A percentile compares a stretch with the other conserved stretches of the same genome.
phyloP scores from a whole-genome alignment of 805 yeast genomes.

The Clavispora santaluciae region DNA sequence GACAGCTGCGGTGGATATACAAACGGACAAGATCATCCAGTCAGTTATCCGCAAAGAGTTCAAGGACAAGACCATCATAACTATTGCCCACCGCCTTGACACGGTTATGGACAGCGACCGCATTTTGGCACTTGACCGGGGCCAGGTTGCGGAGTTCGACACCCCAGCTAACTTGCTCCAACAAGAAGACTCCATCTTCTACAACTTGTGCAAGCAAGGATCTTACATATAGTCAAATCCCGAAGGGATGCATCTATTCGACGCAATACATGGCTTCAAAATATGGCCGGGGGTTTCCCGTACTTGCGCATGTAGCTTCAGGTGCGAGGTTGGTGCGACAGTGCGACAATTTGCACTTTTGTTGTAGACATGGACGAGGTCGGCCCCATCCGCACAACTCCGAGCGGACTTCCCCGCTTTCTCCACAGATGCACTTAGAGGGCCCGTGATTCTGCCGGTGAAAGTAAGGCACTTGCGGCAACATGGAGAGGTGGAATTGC shows the following conservation, averaged over 20 bases:
- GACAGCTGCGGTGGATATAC: constrained; percentile 85
- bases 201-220: constrained; percentile 46
- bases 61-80: constrained; percentile 70
- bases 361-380: too few species aligned
- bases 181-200: constrained; percentile 47
- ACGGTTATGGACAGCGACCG: constrained; percentile 79
- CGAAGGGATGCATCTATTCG: too few species aligned
- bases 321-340: too few species aligned
- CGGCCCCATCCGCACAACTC: not conserved
- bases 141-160: constrained; percentile 73
- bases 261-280: too few species aligned
- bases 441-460: too few species aligned
- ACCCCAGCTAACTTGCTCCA: constrained; percentile 63
- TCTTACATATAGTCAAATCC: constrained; percentile 22
- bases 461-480: too few species aligned
- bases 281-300: too few species aligned
- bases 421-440: not conserved
- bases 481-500: too few species aligned
- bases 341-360: too few species aligned
- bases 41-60: constrained; percentile 73
- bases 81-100: constrained; percentile 81
- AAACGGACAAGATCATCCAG: constrained; percentile 73
- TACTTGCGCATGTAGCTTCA: too few species aligned
- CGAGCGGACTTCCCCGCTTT: not conserved
- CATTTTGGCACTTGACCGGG: constrained; percentile 71